These are phyloP conservation scores for Wickerhamomyces queroliae DNA, from an alignment of 805 yeast species.

Conservation along the genomic window DNA sequence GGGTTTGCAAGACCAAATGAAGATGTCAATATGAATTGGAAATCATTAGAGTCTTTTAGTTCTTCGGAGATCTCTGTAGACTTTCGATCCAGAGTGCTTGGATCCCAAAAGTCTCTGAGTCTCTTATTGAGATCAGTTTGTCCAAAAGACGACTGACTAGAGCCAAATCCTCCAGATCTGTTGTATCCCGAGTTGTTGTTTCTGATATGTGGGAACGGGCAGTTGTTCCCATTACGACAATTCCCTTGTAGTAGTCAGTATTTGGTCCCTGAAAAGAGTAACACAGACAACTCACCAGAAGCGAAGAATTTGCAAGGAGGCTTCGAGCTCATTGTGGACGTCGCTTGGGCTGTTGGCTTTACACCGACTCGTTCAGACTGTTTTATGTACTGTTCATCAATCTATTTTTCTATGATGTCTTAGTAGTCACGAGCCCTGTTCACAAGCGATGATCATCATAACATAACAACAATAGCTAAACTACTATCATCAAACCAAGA, in stretches of 20 bases:
- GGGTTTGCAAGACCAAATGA: slow-evolving; percentile 45
- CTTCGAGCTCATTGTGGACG: background rate
- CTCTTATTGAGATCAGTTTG: slow-evolving; percentile 6
- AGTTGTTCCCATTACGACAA: slow-evolving; percentile 37
- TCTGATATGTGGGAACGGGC: slow-evolving; percentile 37
- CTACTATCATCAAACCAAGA: too few relatives aligned
- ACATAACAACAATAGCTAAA: background rate
- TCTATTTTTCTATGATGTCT: too few relatives aligned
- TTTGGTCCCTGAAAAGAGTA: background rate
- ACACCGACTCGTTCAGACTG: background rate
- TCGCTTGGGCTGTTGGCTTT: background rate
- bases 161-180: background rate
- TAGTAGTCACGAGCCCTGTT: too few relatives aligned
- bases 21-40: slow-evolving; percentile 29
- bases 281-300: background rate
- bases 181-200: slow-evolving; percentile 10
- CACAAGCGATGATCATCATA: background rate
- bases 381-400: too few relatives aligned
- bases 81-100: slow-evolving; percentile 17
- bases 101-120: slow-evolving; percentile 19
- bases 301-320: background rate
- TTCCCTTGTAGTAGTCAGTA: slow-evolving; percentile 8
- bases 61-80: slow-evolving; percentile 24
- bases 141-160: background rate
- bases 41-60: slow-evolving; percentile 8